Conservation (phyloP, 2,329 filamentous ascomycete genomes). For the Arthrobotrys pseudoclavata region DNA sequence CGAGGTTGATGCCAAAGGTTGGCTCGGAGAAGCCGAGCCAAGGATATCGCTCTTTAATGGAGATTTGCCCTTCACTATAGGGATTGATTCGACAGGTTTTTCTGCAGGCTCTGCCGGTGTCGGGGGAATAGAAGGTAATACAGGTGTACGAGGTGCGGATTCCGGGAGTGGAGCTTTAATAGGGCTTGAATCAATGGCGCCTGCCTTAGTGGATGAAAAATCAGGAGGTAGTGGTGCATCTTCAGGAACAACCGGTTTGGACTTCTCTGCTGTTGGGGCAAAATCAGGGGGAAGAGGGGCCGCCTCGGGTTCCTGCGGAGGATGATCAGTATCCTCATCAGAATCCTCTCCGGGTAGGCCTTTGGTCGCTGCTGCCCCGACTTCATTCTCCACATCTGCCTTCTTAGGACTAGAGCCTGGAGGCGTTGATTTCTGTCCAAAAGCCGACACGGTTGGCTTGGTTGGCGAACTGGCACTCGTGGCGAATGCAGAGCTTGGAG, state of each 20-base stretch:
- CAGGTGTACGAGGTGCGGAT: slow-evolving; percentile 39
- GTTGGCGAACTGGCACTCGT: slow-evolving; percentile 10
- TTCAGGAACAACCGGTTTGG: slow-evolving; percentile 6
- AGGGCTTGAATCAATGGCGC: not conserved
- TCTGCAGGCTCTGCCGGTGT: not conserved
- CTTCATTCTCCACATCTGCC: slow-evolving; percentile 2
- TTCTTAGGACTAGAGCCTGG: slow-evolving; percentile 28
- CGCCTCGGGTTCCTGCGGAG: slow-evolving; percentile 25
- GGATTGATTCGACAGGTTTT: not conserved
- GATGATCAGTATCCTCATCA: slow-evolving; percentile 43
- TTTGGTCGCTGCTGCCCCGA: slow-evolving; percentile 37
- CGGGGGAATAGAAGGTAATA: not conserved
- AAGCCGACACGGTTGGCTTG: slow-evolving; percentile 35
- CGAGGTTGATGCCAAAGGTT: not conserved
- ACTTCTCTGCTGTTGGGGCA: slow-evolving; percentile 20
- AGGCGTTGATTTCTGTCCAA: slow-evolving; percentile 42
- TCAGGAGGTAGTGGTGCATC: slow-evolving; percentile 55
- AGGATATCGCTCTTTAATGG: not conserved
- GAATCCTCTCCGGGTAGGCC: slow-evolving; percentile 48
- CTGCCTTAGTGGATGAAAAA: slow-evolving; percentile 23
- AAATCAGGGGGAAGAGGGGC: slow-evolving; percentile 58
- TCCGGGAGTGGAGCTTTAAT: slow-evolving; percentile 44
- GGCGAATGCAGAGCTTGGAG: slow-evolving; percentile 37
- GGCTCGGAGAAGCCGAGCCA: not conserved
- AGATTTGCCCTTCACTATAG: not conserved